These are phyloP conservation scores for Phialophora tarda DNA, from an alignment of 2,329 filamentous ascomycete genomes.

Conservation along the genomic window DNA sequence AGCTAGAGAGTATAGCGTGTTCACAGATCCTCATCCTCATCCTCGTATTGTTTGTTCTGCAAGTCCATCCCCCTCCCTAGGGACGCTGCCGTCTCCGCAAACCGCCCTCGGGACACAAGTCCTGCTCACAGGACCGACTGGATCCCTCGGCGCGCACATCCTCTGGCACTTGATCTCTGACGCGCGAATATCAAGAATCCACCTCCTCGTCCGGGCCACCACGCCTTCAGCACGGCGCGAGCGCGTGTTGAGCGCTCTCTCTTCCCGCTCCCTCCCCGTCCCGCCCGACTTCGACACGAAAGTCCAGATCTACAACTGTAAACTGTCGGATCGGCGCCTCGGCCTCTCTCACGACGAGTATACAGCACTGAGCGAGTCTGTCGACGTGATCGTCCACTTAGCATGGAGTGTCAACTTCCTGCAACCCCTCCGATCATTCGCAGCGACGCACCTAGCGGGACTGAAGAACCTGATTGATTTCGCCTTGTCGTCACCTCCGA, in stretches of 20 bases:
- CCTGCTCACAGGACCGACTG: slow-evolving; percentile 67
- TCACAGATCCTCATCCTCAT: neutral
- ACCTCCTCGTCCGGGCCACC: slow-evolving; percentile 62
- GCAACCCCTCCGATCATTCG: slow-evolving; percentile 61
- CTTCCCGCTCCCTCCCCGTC: slow-evolving; percentile 43
- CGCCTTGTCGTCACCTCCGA: slow-evolving; percentile 42
- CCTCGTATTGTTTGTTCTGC: neutral
- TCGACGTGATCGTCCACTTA: slow-evolving; percentile 64
- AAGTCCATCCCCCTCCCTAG: neutral
- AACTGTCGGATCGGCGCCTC: slow-evolving; percentile 55
- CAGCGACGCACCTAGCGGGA: slow-evolving; percentile 58
- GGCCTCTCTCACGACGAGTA: slow-evolving; percentile 55
- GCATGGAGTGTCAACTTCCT: slow-evolving; percentile 72
- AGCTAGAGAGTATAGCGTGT: slow-evolving; percentile 47
- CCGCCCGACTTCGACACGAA: slow-evolving; percentile 43
- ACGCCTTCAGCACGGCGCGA: slow-evolving; percentile 50
- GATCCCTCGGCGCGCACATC: slow-evolving; percentile 67
- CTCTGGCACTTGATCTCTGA: slow-evolving; percentile 52
- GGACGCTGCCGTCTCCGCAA: neutral
- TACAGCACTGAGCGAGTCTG: slow-evolving; percentile 48
- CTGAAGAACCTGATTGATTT: slow-evolving; percentile 58
- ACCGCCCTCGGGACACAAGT: slow-evolving; percentile 12
- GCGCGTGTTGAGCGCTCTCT: slow-evolving; percentile 55
- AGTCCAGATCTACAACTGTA: slow-evolving; percentile 55
- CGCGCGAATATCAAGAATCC: slow-evolving; percentile 52